These are phyloP conservation scores for Tilletia walkeri DNA, from an alignment of 1,284 basidiomycete species.

Conservation along the genomic window DNA sequence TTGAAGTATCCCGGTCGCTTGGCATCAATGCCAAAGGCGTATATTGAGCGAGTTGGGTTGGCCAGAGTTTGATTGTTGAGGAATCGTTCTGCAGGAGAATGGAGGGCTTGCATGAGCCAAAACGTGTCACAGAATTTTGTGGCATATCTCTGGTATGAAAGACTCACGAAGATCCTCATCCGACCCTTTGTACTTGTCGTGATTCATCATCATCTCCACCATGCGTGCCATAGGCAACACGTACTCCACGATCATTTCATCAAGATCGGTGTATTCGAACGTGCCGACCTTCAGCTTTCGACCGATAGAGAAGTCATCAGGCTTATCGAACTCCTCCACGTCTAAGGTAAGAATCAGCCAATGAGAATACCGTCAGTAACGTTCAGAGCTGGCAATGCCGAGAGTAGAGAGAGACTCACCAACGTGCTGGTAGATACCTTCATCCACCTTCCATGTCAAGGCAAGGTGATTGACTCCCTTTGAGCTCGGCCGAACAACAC, in stretches of 20 bases:
- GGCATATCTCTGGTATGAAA: not conserved
- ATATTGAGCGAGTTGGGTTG: conserved; percentile 89
- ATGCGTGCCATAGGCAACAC: conserved; percentile 90
- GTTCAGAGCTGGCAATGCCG: not conserved
- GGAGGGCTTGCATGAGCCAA: not conserved
- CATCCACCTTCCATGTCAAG: conserved; percentile 98
- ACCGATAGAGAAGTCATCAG: conserved; percentile 68
- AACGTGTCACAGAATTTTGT: not conserved
- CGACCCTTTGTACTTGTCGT: conserved; percentile 91
- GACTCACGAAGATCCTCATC: conserved; percentile 79
- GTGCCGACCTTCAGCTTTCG: conserved; percentile 74
- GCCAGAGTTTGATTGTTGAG: conserved; percentile 66
- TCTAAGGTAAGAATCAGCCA: conserved; percentile 61
- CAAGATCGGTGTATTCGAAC: conserved; percentile 88
- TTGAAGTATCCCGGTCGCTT: conserved; percentile 88
- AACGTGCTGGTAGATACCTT: conserved; percentile 94
- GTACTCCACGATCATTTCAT: conserved; percentile 96
- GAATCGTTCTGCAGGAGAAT: conserved; percentile 28
- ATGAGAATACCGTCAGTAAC: not conserved
- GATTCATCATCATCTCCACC: conserved; percentile 90
- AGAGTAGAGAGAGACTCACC: conserved; percentile 61
- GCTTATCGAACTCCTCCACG: conserved; percentile 75
- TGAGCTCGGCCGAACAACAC: conserved; percentile 88
- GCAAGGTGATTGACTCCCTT: conserved; percentile 91
- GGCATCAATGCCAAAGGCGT: conserved; percentile 90